Evolutionary conservation across 73 alveolate species (phyloP).

Genomic region (Blepharisma stoltei): DNA sequence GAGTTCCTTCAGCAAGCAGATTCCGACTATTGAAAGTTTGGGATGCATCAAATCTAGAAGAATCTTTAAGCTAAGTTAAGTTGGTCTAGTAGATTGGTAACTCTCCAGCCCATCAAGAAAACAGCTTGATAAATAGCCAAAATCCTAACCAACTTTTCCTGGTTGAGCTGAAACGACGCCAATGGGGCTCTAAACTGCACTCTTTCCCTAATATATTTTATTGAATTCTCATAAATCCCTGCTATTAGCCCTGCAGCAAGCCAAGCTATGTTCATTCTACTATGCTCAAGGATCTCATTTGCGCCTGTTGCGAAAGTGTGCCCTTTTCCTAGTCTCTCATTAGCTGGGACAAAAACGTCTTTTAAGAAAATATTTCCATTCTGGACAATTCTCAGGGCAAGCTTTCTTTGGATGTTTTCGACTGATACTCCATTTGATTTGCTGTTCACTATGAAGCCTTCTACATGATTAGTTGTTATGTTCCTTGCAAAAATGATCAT

Average conservation of each 20-base stretch:
- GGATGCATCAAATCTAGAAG: too few species aligned
- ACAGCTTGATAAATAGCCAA: slow-evolving; percentile 33
- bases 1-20: too few species aligned
- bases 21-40: too few species aligned
- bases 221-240: slow-evolving; percentile 54
- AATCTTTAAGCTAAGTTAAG: too few species aligned
- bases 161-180: slow-evolving; percentile 39
- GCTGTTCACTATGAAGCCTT: slow-evolving; percentile 51
- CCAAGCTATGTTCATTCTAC: slow-evolving; percentile 76
- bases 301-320: slow-evolving; percentile 72
- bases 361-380: slow-evolving; percentile 50
- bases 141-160: slow-evolving; percentile 34
- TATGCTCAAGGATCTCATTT: slow-evolving; percentile 54
- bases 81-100: slow-evolving; percentile 51
- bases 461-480: slow-evolving; percentile 34
- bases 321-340: slow-evolving; percentile 48
- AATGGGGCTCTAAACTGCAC: slow-evolving; percentile 42
- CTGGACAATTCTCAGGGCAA: slow-evolving; percentile 44
- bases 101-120: slow-evolving; percentile 56
- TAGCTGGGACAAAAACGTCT: slow-evolving; percentile 57
- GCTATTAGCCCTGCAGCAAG: slow-evolving; percentile 68
- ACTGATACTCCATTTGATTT: slow-evolving; percentile 43
- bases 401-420: slow-evolving; percentile 42
- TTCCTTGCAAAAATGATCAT: slow-evolving; percentile 61
- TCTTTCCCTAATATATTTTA: slow-evolving; percentile 36